Conservation (phyloP, 1,139 yeast genomes). For the Candida tropicalis region DNA sequence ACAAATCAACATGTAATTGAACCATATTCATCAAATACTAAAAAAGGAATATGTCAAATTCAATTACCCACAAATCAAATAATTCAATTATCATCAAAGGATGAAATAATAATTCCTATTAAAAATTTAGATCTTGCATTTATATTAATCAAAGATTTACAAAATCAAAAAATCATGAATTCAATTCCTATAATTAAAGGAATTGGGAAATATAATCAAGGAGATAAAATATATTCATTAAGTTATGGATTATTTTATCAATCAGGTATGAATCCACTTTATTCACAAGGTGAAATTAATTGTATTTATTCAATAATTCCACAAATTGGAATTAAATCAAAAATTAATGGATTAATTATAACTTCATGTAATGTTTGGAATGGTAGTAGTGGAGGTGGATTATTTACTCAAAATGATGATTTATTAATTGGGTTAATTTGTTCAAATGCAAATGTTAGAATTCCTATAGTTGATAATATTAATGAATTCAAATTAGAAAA, state of each 20-base stretch:
- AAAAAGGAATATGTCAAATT: constrained; percentile 10
- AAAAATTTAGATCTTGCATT: constrained; percentile 9
- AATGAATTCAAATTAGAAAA: constrained; percentile 26
- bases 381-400: constrained; percentile 77
- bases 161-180: constrained; percentile 15
- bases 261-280: constrained; percentile 23
- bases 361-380: constrained; percentile 73
- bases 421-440: constrained; percentile 60
- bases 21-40: constrained; percentile 20
- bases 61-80: neutral
- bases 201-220: constrained; percentile 21
- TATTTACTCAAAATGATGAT: constrained; percentile 35
- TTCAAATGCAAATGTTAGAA: constrained; percentile 54
- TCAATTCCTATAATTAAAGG: neutral
- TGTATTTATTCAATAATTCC: constrained; percentile 19
- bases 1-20: constrained; percentile 42
- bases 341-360: constrained; percentile 39
- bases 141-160: constrained; percentile 4
- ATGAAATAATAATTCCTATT: constrained; percentile 14
- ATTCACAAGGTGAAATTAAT: constrained; percentile 48
- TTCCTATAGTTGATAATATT: constrained; percentile 19
- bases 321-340: constrained; percentile 9
- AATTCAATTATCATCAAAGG: constrained; percentile 16
- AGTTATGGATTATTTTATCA: constrained; percentile 61
- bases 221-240: constrained; percentile 45